phyloP scores from a whole-genome alignment of 345 rosid genomes.

The Odontarrhena argentea region DNA sequence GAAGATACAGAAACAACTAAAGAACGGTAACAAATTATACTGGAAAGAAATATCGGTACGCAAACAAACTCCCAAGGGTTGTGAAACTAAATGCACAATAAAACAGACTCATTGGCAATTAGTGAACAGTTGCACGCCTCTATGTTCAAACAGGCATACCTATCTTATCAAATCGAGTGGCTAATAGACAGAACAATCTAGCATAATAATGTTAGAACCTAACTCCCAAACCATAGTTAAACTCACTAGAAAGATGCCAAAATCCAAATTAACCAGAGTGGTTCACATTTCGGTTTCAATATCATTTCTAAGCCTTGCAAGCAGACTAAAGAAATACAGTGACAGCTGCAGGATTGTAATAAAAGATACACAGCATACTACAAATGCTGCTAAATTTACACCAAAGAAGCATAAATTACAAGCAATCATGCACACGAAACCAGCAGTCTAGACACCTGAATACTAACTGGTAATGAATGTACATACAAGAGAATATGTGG shows the following conservation, averaged over 20 bases:
- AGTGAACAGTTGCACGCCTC: not conserved
- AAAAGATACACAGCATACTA: constrained; percentile 2
- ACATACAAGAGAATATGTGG: not conserved
- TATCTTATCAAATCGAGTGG: not conserved
- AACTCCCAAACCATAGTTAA: not conserved
- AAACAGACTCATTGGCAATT: not conserved
- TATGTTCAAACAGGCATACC: not conserved
- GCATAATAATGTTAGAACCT: not conserved
- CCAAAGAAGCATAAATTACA: too few relatives aligned
- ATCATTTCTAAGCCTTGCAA: not conserved
- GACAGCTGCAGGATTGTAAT: not conserved
- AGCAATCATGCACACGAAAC: not conserved
- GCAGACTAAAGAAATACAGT: not conserved
- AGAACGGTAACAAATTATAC: not conserved
- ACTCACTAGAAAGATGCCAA: not conserved
- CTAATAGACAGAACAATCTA: not conserved
- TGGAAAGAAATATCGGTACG: not conserved
- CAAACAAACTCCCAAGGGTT: not conserved
- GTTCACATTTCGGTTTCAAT: not conserved
- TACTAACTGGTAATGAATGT: not conserved
- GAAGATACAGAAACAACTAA: not conserved
- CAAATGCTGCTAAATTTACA: not conserved
- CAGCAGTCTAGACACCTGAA: not conserved
- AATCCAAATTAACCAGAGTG: not conserved
- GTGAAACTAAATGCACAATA: not conserved